Conservation (phyloP, 345 rosid species). For the Passiflora organensis region DNA sequence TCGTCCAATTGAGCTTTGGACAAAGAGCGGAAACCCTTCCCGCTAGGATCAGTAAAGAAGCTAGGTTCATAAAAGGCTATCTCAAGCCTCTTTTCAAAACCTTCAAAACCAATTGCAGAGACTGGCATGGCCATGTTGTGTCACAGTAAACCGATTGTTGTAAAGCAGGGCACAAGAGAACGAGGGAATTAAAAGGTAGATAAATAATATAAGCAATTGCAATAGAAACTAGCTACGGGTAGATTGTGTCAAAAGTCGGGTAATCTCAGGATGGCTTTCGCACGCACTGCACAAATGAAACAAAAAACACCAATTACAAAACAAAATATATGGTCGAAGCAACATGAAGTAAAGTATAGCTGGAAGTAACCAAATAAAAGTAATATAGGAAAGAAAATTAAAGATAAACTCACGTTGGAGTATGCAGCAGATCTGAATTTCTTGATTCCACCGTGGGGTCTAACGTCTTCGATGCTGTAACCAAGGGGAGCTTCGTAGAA, state of each 20-base stretch:
- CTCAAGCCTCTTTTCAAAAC: conserved; percentile 89
- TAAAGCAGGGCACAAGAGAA: conserved; percentile 33
- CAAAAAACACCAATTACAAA: not conserved
- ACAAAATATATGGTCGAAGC: not conserved
- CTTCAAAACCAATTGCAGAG: conserved; percentile 87
- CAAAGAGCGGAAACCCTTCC: conserved; percentile 57
- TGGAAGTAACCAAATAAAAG: no score
- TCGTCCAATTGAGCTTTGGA: conserved; percentile 60
- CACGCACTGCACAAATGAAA: conserved; percentile 18
- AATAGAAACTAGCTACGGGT: conserved; percentile 6
- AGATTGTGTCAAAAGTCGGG: conserved; percentile 14
- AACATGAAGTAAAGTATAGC: no score
- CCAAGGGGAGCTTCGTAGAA: conserved; percentile 32
- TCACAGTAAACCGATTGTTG: conserved; percentile 19
- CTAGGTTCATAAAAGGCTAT: conserved; percentile 55
- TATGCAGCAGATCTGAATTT: conserved; percentile 34
- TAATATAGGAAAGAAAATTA: not conserved
- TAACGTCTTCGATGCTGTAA: conserved; percentile 31
- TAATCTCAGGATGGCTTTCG: conserved; percentile 22
- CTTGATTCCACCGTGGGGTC: conserved; percentile 32
- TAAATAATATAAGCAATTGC: not conserved
- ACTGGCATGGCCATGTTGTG: conserved; percentile 39
- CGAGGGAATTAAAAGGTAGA: conserved; percentile 30
- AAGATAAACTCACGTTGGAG: conserved; percentile 24
- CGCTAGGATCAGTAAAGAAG: conserved; percentile 52